Evolutionary conservation across 768 basidiomycete genomes (phyloP), one percentile per base, ranked within the genome.

Genomic region (Termitomyces titanicus): DNA sequence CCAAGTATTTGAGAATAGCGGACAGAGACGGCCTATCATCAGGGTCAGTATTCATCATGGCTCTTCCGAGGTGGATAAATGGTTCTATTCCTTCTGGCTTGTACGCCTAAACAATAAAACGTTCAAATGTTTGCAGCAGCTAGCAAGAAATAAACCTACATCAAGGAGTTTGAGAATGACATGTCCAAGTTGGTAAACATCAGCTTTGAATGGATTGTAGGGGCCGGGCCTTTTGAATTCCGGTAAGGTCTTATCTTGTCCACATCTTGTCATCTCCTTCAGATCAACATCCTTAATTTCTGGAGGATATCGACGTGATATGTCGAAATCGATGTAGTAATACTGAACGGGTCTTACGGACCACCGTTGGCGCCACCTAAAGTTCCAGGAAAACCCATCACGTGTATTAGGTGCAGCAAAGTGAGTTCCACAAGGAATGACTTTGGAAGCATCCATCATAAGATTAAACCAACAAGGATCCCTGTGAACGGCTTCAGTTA

Each of bases 291-390:
- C 7, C 61, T 13, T 37, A 45, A n/a, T n/a, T n/a, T n/a, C n/a
- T n/a, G n/a, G n/a, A n/a, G n/a, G n/a, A n/a, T n/a, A n/a, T n/a
- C n/a, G n/a, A n/a, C n/a, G n/a, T n/a, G n/a, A n/a, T n/a, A n/a
- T n/a, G n/a, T n/a, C n/a, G n/a, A n/a, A n/a, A 18, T 56, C 49
- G 33, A 40, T 29, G 48, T 57, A 18, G 18, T 49, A 7, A 54
- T 54, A 18, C 55, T 67, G 0, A 17, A 33, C 3, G 17, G 51
- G 27, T 52, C 68, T 12, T 13, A 64, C 10, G 22, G 57, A 3
- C 47, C 57, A 1, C 20, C 54, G 31, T 11, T 56, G 34, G 37
- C 20, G 24, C 55, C 34, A 43, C 11, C 42, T 29, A 25, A 53
- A 52, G 15, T 40, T 18, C 6, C 22, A 0, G 22, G 10, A 25